Evolutionary conservation across 23 red algal species (phyloP).

Genomic region (Rhodosorus marinus): DNA sequence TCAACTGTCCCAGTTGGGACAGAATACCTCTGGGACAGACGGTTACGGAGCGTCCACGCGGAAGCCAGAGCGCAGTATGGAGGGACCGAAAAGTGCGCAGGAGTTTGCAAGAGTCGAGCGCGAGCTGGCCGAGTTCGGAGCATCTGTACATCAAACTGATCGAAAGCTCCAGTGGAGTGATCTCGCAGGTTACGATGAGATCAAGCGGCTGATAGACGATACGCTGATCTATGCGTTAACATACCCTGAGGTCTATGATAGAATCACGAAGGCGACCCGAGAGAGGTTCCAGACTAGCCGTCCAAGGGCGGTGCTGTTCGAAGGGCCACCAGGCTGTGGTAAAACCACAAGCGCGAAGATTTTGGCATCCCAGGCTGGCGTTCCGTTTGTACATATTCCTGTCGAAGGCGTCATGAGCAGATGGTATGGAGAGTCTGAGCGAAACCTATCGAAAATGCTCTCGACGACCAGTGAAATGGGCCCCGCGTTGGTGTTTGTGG

Average conservation of each 20-base stretch:
- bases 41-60: no score
- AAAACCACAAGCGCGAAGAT: constrained; percentile 69
- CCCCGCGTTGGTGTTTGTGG: constrained; percentile 55
- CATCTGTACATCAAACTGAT: constrained; percentile 13
- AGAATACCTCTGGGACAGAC: no score
- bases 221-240: constrained; percentile 47
- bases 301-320: constrained; percentile 68
- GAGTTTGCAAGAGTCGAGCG: no score
- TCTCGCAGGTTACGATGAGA: constrained; percentile 72
- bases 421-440: constrained; percentile 74
- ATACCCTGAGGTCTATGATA: constrained; percentile 82
- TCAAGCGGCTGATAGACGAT: constrained; percentile 60
- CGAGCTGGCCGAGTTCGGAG: constrained; percentile 32
- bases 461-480: constrained; percentile 42
- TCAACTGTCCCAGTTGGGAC: no score
- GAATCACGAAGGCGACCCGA: constrained; percentile 42
- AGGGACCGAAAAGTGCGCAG: no score
- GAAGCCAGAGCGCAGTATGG: no score
- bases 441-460: constrained; percentile 62
- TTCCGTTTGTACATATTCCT: constrained; percentile 68
- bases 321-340: constrained; percentile 76
- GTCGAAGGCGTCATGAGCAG: constrained; percentile 58
- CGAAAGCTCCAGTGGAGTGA: constrained; percentile 37
- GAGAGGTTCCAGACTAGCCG: not conserved
- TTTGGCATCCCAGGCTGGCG: constrained; percentile 45